These are phyloP conservation scores for Scutellaria baicalensis DNA, from an alignment of 257 asterid species.

Conservation along the genomic window DNA sequence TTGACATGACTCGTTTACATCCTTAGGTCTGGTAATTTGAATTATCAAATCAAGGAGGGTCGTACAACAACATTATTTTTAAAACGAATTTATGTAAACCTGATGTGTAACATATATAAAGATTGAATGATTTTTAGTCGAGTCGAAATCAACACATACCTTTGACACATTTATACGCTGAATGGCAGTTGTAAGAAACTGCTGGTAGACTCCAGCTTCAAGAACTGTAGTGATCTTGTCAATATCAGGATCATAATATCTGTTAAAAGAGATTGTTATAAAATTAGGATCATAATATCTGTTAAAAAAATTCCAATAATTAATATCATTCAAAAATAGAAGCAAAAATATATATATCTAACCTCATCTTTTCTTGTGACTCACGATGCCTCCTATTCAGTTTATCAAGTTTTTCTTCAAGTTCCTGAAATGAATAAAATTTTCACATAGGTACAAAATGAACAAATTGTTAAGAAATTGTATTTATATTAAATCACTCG, in stretches of 20 bases:
- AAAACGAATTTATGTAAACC: too few relatives aligned
- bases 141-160: conserved; percentile 10
- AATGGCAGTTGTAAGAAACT: conserved; percentile 42
- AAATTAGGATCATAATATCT: conserved; percentile 48
- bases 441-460: background rate
- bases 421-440: conserved; percentile 25
- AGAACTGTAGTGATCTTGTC: conserved; percentile 38
- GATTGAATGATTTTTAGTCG: background rate
- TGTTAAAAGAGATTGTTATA: too few relatives aligned
- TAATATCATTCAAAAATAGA: too few relatives aligned
- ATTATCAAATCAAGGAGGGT: too few relatives aligned
- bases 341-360: background rate
- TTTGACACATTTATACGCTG: conserved; percentile 35
- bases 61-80: too few relatives aligned
- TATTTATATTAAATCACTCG: too few relatives aligned
- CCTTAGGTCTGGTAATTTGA: background rate
- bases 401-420: conserved; percentile 45
- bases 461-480: background rate
- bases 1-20: background rate
- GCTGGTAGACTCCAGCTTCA: conserved; percentile 49
- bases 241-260: conserved; percentile 44
- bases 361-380: conserved; percentile 53
- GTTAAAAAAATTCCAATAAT: background rate
- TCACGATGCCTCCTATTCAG: conserved; percentile 36
- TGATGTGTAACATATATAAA: background rate